These are phyloP conservation scores for Evansstolkia leycettana DNA, from an alignment of 495 filamentous ascomycete species.

Conservation along the genomic window DNA sequence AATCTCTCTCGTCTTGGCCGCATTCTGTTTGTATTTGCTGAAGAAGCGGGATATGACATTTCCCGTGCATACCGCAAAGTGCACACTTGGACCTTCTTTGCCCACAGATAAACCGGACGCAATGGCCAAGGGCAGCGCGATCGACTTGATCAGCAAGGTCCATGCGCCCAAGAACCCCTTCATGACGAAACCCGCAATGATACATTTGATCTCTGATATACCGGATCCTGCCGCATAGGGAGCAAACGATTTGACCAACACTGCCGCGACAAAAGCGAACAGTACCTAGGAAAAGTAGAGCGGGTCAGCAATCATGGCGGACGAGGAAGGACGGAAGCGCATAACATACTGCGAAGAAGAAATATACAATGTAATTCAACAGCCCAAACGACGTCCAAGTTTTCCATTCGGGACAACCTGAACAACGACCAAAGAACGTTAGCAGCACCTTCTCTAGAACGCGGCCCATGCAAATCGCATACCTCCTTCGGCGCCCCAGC, in stretches of 20 bases:
- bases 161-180: conserved; percentile 91
- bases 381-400: conserved; percentile 69
- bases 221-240: conserved; percentile 96
- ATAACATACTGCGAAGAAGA: conserved; percentile 64
- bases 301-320: too few relatives aligned
- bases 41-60: conserved; percentile 94
- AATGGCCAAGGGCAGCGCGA: conserved; percentile 84
- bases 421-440: not conserved
- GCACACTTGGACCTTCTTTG: conserved; percentile 95
- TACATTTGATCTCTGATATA: conserved; percentile 99
- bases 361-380: conserved; percentile 81
- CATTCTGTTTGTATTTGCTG: conserved; percentile 84
- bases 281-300: conserved; percentile 46
- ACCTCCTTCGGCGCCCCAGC: conserved; percentile 91
- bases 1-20: conserved; percentile 90
- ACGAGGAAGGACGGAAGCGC: not conserved
- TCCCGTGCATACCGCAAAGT: conserved; percentile 94
- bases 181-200: conserved; percentile 99
- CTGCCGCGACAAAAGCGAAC: conserved; percentile 73
- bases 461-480: too few relatives aligned
- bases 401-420: conserved; percentile 84
- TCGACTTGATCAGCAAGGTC: conserved; percentile 90
- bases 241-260: conserved; percentile 82
- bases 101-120: conserved; percentile 91
- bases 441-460: not conserved